Percentiles rank a stretch among this genome's conserved stretches.
Evolutionary conservation across 495 filamentous ascomycete genomes (phyloP).

Genomic region (Penicillium taxi): DNA sequence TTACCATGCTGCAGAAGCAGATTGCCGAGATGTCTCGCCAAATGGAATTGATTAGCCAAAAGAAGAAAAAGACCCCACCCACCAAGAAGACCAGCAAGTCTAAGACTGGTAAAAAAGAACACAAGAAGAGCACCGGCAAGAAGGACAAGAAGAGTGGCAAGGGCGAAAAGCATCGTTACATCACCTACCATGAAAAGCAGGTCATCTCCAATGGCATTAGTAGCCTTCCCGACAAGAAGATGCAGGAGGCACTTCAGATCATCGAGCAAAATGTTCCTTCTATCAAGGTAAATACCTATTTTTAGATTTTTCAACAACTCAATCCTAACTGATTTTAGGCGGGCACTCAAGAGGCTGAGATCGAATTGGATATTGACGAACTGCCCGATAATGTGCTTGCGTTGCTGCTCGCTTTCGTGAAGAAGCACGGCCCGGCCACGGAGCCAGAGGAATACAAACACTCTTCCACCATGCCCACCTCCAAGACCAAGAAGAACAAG

Average conservation of each 20-base stretch:
- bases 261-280: constrained; percentile 81
- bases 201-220: constrained; percentile 75
- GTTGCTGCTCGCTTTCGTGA: constrained; percentile 69
- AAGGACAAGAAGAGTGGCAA: constrained; percentile 48
- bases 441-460: constrained; percentile 40
- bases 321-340: constrained; percentile 11
- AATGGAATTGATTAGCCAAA: constrained; percentile 44
- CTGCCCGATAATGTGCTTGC: constrained; percentile 65
- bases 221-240: constrained; percentile 61
- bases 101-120: constrained; percentile 44
- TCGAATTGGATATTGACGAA: constrained; percentile 86
- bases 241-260: constrained; percentile 74
- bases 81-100: constrained; percentile 46
- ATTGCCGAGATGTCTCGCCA: constrained; percentile 53
- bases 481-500: constrained; percentile 93
- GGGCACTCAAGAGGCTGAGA: constrained; percentile 71
- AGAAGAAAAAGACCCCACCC: constrained; percentile 59
- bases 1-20: constrained; percentile 58
- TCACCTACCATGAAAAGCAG: constrained; percentile 74
- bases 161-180: constrained; percentile 41
- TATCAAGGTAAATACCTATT: constrained; percentile 47
- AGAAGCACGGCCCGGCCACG: constrained; percentile 54
- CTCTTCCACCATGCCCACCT: constrained; percentile 39
- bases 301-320: background rate
- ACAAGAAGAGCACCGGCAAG: constrained; percentile 39